Conservation (phyloP, 83 land plant species). For the Diphasiastrum complanatum region DNA sequence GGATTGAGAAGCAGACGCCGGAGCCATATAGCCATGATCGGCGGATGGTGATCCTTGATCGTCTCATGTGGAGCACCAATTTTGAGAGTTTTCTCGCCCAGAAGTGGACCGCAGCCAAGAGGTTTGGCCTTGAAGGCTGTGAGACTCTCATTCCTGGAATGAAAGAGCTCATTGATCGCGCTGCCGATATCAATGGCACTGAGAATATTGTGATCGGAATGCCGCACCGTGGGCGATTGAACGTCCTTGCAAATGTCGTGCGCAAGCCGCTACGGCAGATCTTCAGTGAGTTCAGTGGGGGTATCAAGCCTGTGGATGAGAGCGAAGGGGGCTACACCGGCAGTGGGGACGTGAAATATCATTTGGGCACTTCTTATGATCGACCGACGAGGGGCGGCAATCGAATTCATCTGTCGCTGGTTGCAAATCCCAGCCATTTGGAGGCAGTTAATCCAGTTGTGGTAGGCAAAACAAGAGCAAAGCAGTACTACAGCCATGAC, state of each 20-base stretch:
- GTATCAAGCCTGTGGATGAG: conserved; percentile 29
- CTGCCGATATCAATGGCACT: conserved; percentile 24
- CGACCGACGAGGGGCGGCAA: conserved; percentile 89
- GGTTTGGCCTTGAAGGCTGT: conserved; percentile 28
- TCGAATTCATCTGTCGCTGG: conserved; percentile 22
- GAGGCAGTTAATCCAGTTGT: conserved; percentile 26
- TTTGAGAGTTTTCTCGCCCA: conserved; percentile 25
- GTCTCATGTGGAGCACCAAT: conserved; percentile 87
- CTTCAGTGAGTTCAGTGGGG: conserved; percentile 47
- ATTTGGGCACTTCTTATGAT: conserved; percentile 65
- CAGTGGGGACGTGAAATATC: conserved; percentile 27
- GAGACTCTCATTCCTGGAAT: conserved; percentile 30
- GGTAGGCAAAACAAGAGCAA: conserved; percentile 25
- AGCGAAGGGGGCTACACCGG: conserved; percentile 36
- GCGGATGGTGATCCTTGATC: conserved; percentile 81
- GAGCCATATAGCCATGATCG: conserved; percentile 52
- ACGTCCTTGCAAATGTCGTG: conserved; percentile 21
- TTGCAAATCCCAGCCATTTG: conserved; percentile 27
- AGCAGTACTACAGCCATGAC: conserved; percentile 20
- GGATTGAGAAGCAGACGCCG: conserved; percentile 69
- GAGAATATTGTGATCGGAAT: conserved; percentile 24
- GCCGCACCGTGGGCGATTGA: conserved; percentile 27
- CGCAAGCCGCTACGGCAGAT: conserved; percentile 26
- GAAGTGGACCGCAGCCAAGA: conserved; percentile 19
- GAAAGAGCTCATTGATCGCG: conserved; percentile 25